Conservation (phyloP, 202 grass and related monocot species). For the Dendrocalamus latiflorus region DNA sequence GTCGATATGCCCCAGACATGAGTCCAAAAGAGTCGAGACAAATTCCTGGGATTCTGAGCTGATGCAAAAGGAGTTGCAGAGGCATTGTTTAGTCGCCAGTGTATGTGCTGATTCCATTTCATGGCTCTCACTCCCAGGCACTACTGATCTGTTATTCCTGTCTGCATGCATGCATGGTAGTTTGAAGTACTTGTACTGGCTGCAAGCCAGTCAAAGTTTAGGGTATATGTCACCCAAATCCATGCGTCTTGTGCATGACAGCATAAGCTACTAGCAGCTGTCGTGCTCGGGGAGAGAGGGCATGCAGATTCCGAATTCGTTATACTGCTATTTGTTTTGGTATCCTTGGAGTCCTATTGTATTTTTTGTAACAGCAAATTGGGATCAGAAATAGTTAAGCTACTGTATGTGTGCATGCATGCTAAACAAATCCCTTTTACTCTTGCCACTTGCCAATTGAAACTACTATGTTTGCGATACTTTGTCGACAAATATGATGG, state of each 20-base stretch:
- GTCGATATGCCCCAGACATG: constrained; percentile 64
- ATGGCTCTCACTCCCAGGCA: constrained; percentile 29
- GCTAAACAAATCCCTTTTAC: background rate
- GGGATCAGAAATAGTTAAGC: background rate
- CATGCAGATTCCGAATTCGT: constrained; percentile 3
- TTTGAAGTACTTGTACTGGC: constrained; percentile 20
- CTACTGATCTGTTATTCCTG: constrained; percentile 31
- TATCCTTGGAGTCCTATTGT: no score
- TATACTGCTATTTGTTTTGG: constrained; percentile 11
- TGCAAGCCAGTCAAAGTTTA: constrained; percentile 31
- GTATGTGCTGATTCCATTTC: constrained; percentile 2
- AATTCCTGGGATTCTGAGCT: constrained; percentile 61
- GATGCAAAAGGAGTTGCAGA: constrained; percentile 40
- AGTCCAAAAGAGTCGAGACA: constrained; percentile 68
- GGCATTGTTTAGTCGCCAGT: constrained; percentile 23
- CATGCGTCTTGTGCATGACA: constrained; percentile 27
- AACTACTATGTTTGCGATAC: background rate
- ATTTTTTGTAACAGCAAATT: background rate
- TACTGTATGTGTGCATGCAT: background rate
- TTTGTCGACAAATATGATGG: background rate
- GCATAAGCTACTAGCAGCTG: constrained; percentile 1
- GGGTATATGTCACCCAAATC: constrained; percentile 36
- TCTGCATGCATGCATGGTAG: constrained; percentile 8
- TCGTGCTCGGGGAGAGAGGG: constrained; percentile 4
- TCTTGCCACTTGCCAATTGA: background rate